These are phyloP conservation scores for Fusarium veterinarium DNA, from an alignment of 2,329 filamentous ascomycete genomes.

Conservation along the genomic window DNA sequence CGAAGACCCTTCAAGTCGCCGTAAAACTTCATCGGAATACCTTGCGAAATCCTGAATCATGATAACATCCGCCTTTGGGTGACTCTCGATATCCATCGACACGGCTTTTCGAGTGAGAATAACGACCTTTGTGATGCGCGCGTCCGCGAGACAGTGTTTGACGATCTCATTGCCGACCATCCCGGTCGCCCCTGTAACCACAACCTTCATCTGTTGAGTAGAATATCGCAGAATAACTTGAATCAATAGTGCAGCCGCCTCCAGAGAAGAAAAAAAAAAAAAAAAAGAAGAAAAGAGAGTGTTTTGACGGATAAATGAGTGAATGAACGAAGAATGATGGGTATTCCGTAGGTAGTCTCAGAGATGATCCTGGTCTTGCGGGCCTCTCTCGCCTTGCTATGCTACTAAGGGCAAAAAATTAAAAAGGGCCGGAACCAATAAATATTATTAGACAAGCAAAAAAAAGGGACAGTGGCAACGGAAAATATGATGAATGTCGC, in stretches of 20 bases:
- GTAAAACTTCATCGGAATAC: constrained; percentile 56
- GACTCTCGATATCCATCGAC: constrained; percentile 53
- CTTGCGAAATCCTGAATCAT: constrained; percentile 64
- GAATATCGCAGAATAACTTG: background rate
- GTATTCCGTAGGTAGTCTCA: constrained; percentile 13
- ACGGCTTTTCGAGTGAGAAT: constrained; percentile 62
- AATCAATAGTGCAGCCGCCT: background rate
- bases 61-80: constrained; percentile 62
- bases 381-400: constrained; percentile 32
- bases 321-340: constrained; percentile 1
- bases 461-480: background rate
- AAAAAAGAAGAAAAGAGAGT: background rate
- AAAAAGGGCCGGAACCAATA: constrained; percentile 23
- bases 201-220: constrained; percentile 62
- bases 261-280: background rate
- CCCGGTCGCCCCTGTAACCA: constrained; percentile 69
- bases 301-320: background rate
- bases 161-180: constrained; percentile 66
- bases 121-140: constrained; percentile 62
- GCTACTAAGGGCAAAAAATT: constrained; percentile 16
- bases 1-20: constrained; percentile 61
- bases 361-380: constrained; percentile 31
- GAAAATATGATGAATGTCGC: constrained; percentile 12
- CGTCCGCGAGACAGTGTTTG: constrained; percentile 60
- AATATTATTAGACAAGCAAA: background rate